Conservation (phyloP, 2,329 filamentous ascomycete species). For the Xylaria sp. region DNA sequence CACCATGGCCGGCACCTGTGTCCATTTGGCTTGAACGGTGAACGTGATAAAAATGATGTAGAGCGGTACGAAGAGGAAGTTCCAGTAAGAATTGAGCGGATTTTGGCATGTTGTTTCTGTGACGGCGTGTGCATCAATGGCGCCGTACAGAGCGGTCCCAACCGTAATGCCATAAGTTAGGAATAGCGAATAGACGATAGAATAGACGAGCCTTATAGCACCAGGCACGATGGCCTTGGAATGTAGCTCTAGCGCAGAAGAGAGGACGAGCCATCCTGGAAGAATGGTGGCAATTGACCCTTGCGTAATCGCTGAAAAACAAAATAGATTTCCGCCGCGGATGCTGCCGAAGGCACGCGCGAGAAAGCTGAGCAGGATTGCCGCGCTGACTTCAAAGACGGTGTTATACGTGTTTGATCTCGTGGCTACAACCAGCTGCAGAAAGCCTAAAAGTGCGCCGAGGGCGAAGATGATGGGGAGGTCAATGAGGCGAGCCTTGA, state of each 20-base stretch:
- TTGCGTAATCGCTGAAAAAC: conserved; percentile 76
- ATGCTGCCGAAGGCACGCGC: conserved; percentile 75
- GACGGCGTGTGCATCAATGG: conserved; percentile 58
- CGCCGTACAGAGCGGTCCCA: conserved; percentile 64
- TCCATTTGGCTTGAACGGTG: conserved; percentile 85
- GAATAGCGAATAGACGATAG: conserved; percentile 77
- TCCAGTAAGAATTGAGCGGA: conserved; percentile 60
- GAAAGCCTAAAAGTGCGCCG: conserved; percentile 76
- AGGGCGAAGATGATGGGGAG: conserved; percentile 81
- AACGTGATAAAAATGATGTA: conserved; percentile 78
- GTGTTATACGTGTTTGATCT: conserved; percentile 76
- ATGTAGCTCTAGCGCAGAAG: conserved; percentile 72
- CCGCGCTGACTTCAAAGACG: conserved; percentile 62
- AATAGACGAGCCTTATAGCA: conserved; percentile 77
- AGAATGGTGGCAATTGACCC: conserved; percentile 77
- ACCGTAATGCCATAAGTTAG: conserved; percentile 77
- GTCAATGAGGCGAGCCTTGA: conserved; percentile 80
- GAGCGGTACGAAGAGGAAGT: conserved; percentile 73
- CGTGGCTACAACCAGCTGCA: conserved; percentile 79
- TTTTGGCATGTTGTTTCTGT: conserved; percentile 57
- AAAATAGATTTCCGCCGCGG: conserved; percentile 67
- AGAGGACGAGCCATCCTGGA: conserved; percentile 68
- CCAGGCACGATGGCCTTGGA: conserved; percentile 75
- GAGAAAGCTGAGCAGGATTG: conserved; percentile 73
- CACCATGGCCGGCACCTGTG: conserved; percentile 80